Percentiles rank a stretch among this genome's conserved stretches.
Conservation (phyloP, 805 yeast species). For the Blastobotrys americana region DNA sequence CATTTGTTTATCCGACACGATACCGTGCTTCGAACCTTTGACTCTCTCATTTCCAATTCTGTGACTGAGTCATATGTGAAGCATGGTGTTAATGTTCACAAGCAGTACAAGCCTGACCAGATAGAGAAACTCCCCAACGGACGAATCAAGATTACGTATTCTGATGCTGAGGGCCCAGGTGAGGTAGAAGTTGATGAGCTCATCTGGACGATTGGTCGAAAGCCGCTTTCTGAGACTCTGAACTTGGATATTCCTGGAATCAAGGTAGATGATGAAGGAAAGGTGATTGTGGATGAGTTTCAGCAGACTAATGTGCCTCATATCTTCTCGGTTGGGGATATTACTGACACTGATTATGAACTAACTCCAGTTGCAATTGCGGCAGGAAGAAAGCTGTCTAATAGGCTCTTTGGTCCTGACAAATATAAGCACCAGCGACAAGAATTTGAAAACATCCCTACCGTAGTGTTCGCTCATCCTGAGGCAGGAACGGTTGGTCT, state of each 20-base stretch:
- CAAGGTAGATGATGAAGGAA: slow-evolving; percentile 49
- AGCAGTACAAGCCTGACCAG: slow-evolving; percentile 44
- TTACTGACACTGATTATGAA: slow-evolving; percentile 76
- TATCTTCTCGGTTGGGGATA: slow-evolving; percentile 88
- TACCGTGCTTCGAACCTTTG: slow-evolving; percentile 82
- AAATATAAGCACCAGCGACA: slow-evolving; percentile 65
- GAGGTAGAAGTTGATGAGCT: slow-evolving; percentile 65
- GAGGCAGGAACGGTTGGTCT: slow-evolving; percentile 94
- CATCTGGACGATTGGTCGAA: slow-evolving; percentile 94
- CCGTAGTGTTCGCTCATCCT: slow-evolving; percentile 97
- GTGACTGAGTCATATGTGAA: slow-evolving; percentile 74
- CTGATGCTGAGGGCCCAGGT: slow-evolving; percentile 34
- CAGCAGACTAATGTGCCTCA: slow-evolving; percentile 70
- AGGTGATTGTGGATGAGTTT: slow-evolving; percentile 76
- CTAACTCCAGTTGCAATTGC: slow-evolving; percentile 98
- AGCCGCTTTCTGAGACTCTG: slow-evolving; percentile 55
- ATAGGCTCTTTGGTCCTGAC: slow-evolving; percentile 82
- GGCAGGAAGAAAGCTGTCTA: slow-evolving; percentile 89
- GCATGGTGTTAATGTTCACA: slow-evolving; percentile 76
- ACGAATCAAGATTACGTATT: slow-evolving; percentile 42
- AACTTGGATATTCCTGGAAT: slow-evolving; percentile 75
- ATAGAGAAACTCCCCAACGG: slow-evolving; percentile 37
- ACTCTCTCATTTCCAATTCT: slow-evolving; percentile 67
- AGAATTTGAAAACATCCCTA: slow-evolving; percentile 81
- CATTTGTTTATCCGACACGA: slow-evolving; percentile 87